A percentile compares a stretch with the other conserved stretches of the same genome.
Evolutionary conservation across 2,329 filamentous ascomycete genomes (phyloP).

Genomic region (Coleophoma cylindrospora): DNA sequence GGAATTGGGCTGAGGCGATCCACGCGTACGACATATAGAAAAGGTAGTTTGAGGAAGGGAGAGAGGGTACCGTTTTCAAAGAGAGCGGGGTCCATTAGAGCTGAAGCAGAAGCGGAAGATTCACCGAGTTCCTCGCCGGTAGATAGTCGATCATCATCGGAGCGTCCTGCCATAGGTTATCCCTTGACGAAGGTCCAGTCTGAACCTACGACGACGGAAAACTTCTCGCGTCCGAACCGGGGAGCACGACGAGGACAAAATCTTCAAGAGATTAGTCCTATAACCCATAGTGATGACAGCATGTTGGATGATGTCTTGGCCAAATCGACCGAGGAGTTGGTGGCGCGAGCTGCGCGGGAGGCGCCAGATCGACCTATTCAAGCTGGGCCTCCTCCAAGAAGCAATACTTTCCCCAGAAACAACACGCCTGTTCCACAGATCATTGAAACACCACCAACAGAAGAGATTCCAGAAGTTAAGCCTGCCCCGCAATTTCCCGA

Average conservation of each 20-base stretch:
- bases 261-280: slow-evolving; percentile 9
- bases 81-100: slow-evolving; percentile 53
- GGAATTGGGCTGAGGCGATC: slow-evolving; percentile 82
- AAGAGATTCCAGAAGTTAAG: slow-evolving; percentile 12
- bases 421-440: slow-evolving; percentile 51
- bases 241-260: slow-evolving; percentile 20
- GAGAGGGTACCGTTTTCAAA: slow-evolving; percentile 73
- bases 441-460: slow-evolving; percentile 52
- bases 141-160: slow-evolving; percentile 28
- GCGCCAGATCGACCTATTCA: slow-evolving; percentile 4
- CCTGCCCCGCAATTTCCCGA: slow-evolving; percentile 39
- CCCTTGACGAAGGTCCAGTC: slow-evolving; percentile 60
- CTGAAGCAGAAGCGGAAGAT: slow-evolving; percentile 54
- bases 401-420: slow-evolving; percentile 19
- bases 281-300: slow-evolving; percentile 5
- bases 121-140: slow-evolving; percentile 40
- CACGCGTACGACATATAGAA: slow-evolving; percentile 86
- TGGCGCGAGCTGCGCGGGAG: background rate
- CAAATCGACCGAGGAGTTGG: slow-evolving; percentile 9
- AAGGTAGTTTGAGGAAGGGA: slow-evolving; percentile 76
- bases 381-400: slow-evolving; percentile 24
- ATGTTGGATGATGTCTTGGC: slow-evolving; percentile 8
- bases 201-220: slow-evolving; percentile 57
- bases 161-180: slow-evolving; percentile 18
- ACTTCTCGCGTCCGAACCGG: slow-evolving; percentile 54